These are phyloP conservation scores for Scutellaria galericulata DNA, from an alignment of 257 asterid species.

Conservation along the genomic window DNA sequence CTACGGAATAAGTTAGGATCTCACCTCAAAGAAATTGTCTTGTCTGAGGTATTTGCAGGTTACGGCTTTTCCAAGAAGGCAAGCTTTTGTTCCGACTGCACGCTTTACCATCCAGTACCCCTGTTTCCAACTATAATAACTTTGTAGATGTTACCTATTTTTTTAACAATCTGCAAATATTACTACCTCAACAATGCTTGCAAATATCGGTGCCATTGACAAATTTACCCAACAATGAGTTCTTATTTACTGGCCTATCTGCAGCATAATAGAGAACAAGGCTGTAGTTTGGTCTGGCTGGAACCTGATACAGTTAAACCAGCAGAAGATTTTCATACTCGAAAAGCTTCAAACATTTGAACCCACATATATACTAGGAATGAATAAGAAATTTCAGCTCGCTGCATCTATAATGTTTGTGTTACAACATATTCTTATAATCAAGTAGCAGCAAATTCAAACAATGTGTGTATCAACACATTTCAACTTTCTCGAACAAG, in stretches of 20 bases:
- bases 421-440: slow-evolving; percentile 11
- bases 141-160: neutral
- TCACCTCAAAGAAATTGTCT: slow-evolving; percentile 96
- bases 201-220: slow-evolving; percentile 84
- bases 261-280: slow-evolving; percentile 93
- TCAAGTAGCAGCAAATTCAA: slow-evolving; percentile 21
- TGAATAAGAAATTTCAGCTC: slow-evolving; percentile 6
- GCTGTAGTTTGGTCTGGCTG: slow-evolving; percentile 96
- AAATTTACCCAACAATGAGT: slow-evolving; percentile 82
- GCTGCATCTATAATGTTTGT: slow-evolving; percentile 17
- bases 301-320: slow-evolving; percentile 68
- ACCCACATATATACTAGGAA: neutral
- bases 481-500: neutral
- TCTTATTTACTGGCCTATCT: slow-evolving; percentile 77
- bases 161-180: slow-evolving; percentile 10
- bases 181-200: slow-evolving; percentile 92
- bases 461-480: neutral
- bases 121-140: slow-evolving; percentile 43
- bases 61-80: slow-evolving; percentile 95
- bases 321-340: slow-evolving; percentile 30
- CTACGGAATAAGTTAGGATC: slow-evolving; percentile 31
- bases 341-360: neutral
- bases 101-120: slow-evolving; percentile 99
- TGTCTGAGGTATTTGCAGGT: slow-evolving; percentile 92
- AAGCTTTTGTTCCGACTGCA: slow-evolving; percentile 98